Evolutionary conservation across 2,329 filamentous ascomycete species (phyloP).

Genomic region (Beauveria sp.): DNA sequence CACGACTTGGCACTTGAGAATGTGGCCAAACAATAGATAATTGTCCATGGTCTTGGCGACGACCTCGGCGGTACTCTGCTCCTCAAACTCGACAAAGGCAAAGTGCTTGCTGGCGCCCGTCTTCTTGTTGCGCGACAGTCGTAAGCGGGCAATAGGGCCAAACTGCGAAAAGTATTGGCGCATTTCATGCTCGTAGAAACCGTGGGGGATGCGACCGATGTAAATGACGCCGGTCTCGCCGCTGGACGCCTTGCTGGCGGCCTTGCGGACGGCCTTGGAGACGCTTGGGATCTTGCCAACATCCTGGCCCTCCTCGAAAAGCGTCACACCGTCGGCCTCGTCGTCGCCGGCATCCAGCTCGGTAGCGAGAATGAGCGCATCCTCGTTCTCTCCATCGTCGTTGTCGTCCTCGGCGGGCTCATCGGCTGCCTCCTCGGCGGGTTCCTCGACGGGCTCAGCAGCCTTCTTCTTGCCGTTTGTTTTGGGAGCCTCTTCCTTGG

Average conservation of each 20-base stretch:
- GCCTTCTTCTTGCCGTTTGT: constrained; percentile 14
- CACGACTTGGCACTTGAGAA: constrained; percentile 79
- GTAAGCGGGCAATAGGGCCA: constrained; percentile 67
- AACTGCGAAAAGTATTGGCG: constrained; percentile 90
- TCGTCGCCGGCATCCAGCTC: constrained; percentile 37
- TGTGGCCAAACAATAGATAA: constrained; percentile 90
- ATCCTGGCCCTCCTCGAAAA: constrained; percentile 41
- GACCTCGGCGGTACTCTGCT: constrained; percentile 72
- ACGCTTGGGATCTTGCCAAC: constrained; percentile 44
- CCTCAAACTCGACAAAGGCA: constrained; percentile 85
- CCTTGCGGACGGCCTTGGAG: constrained; percentile 36
- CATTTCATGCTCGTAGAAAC: constrained; percentile 98
- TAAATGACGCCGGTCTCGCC: constrained; percentile 74
- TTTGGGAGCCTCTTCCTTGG: constrained; percentile 21
- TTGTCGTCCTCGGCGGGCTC: constrained; percentile 17
- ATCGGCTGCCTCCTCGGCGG: constrained; percentile 17
- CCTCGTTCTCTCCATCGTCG: constrained; percentile 31
- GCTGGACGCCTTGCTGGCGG: constrained; percentile 27
- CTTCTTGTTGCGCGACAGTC: constrained; percentile 84
- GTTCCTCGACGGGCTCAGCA: constrained; percentile 17
- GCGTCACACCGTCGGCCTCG: constrained; percentile 26
- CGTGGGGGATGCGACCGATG: constrained; percentile 79
- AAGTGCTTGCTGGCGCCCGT: constrained; percentile 90
- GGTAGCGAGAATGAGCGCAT: constrained; percentile 35
- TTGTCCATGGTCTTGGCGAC: constrained; percentile 96